Base-by-base conservation (phyloP, 2,329 filamentous ascomycete species). In the Cryphonectria carpinicola region DNA sequence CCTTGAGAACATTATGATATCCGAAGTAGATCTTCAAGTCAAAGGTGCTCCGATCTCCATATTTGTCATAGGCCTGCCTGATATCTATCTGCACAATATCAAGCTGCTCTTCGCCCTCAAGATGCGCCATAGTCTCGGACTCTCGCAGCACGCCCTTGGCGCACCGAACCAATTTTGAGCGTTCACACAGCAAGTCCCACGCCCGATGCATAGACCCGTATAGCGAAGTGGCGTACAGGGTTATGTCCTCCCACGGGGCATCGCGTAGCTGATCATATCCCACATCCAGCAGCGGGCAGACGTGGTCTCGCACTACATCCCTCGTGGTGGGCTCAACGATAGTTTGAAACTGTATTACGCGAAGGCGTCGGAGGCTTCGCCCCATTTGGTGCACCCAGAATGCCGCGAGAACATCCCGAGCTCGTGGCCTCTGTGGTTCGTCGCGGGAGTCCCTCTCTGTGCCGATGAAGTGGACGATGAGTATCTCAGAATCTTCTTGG, bases 301-400 rank as follows among this genome's bases (percentile, higher is more conserved):
- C 7, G 25, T 14, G 28, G 39, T 62, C 66, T 7, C 66, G 35
- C 11, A 67, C 56, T 4, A 60, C 56, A 17, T 17, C 66, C 19
- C 66, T 41, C 17, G 66, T 67, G n/a, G 19, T 46, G 7, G 39
- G n/a, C 56, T 67, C 66, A 4, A 52, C 46, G 10, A 67, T 56
- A n/a, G 41, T 67, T 41, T 28, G 56, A 41, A 67, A 67, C 3
- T 32, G 37, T 3, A 67, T 61, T 17, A n/a, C 28, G 25, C 54
- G 66, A 17, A 67, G 66, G 14, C 17, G 25, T 14, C 37, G 28
- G 39, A 62, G 66, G 14, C 58, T 28, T 11, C 66, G 66, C 22
- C n/a, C 37, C 5, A 67, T 54, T 7, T 32, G 39, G 41, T 62
- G 39, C 6, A 60, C 58, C 66, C 66, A 67, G 41, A 67, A 67